phyloP scores from a whole-genome alignment of 2,329 filamentous ascomycete species.

The Ampelomyces quisqualis region DNA sequence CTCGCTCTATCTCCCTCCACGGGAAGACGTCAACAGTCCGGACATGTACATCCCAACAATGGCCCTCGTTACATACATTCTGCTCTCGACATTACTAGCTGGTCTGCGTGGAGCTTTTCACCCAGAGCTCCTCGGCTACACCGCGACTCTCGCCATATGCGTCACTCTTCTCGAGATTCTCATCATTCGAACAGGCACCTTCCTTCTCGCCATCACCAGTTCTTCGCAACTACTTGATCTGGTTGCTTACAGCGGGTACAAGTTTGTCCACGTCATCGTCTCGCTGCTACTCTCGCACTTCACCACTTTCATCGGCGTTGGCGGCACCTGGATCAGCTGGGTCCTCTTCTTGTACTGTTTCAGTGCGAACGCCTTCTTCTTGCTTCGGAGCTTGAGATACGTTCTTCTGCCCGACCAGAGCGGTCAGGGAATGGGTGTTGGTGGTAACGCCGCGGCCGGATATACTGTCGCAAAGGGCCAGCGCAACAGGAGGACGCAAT shows the following conservation, averaged over 20 bases:
- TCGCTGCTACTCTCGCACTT: slow-evolving; percentile 76
- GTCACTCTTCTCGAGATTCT: slow-evolving; percentile 86
- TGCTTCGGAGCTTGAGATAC: slow-evolving; percentile 93
- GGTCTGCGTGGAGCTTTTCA: slow-evolving; percentile 90
- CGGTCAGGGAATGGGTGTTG: slow-evolving; percentile 25
- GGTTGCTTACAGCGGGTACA: slow-evolving; percentile 96
- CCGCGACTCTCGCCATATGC: slow-evolving; percentile 77
- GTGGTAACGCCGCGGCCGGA: slow-evolving; percentile 50
- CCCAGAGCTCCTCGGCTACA: slow-evolving; percentile 88
- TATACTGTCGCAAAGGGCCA: slow-evolving; percentile 79
- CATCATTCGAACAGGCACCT: slow-evolving; percentile 88
- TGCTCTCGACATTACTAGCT: slow-evolving; percentile 86
- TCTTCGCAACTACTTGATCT: slow-evolving; percentile 91
- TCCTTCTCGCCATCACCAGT: slow-evolving; percentile 89
- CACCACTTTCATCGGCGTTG: slow-evolving; percentile 66
- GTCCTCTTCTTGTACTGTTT: slow-evolving; percentile 87
- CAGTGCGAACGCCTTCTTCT: slow-evolving; percentile 88
- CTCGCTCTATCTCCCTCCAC: slow-evolving; percentile 72
- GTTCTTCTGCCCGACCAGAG: slow-evolving; percentile 78
- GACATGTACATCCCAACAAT: slow-evolving; percentile 99
- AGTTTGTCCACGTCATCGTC: slow-evolving; percentile 94
- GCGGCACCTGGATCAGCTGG: slow-evolving; percentile 88
- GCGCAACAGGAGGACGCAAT: slow-evolving; percentile 35
- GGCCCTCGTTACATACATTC: slow-evolving; percentile 96
- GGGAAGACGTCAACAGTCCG: slow-evolving; percentile 94